Base-by-base conservation (phyloP, 345 rosid genomes). In the Syzygium oleosum region DNA sequence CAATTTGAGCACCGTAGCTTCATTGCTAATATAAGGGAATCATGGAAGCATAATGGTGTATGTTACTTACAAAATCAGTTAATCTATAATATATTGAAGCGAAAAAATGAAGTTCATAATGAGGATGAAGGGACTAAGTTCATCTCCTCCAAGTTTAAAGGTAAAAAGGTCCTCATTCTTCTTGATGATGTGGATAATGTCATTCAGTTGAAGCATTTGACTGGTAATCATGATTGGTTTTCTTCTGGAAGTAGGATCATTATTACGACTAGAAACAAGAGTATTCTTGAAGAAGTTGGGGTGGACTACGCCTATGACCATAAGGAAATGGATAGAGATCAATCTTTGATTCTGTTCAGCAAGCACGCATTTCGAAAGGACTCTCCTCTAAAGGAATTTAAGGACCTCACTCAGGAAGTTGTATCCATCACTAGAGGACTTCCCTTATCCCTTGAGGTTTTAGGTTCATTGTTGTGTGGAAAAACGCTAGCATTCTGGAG, bases 41-140 rank as follows among this genome's bases (percentile, higher is more conserved):
- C 77, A 29, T 63, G 38, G 77, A 63, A 63, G 77, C 77, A 0
- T 63, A 0, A 63, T 29, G 77, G 0, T 0, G 0, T 7, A n/a
- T 19, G 15, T 63, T 63, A 63, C 0, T 63, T 63, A 29, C 77
- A 29, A 0, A 63, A 63, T 15, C 11, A 0, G 21, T 15, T 63
- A 63, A 7, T 63, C 77, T 0, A 0, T 63, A 38, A 63, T 63
- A 15, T 29, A 29, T 63, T 29, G 77, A 29, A 63, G 77, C 0
- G 0, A 7, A 0, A 63, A 29, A 3, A 63, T 63, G 0, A 63
- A 63, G 77, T 63, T 29, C 41, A 0, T 63, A 15, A 63, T 63
- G 22, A 29, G 21, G 77, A 63, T 63, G 77, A 29, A 63, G 77
- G 77, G 77, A 29, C 19, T 63, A 15, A 29, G 11, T 63, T 29